A percentile compares a stretch with the other conserved stretches of the same genome.
These are phyloP conservation scores for Lunularia cruciata DNA, from an alignment of 225 moss, liverwort and hornwort genomes.

Conservation along the genomic window DNA sequence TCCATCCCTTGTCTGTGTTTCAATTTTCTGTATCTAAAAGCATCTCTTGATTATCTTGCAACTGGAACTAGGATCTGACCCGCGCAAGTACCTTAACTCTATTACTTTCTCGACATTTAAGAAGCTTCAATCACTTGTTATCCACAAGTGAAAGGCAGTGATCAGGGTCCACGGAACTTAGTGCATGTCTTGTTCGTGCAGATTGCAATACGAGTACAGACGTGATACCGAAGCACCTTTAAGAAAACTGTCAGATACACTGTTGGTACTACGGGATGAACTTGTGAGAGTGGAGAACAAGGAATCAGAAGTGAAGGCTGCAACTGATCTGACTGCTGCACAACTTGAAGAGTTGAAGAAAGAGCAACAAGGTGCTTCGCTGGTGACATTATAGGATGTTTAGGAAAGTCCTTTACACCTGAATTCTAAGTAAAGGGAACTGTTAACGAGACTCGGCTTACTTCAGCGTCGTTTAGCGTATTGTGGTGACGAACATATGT, in stretches of 20 bases:
- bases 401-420: no score
- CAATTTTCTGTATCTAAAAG: no score
- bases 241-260: constrained; percentile 61
- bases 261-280: constrained; percentile 57
- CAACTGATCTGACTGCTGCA: constrained; percentile 68
- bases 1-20: background rate
- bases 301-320: constrained; percentile 66
- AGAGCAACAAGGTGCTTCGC: constrained; percentile 51
- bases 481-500: background rate
- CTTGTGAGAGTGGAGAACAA: constrained; percentile 67
- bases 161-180: background rate
- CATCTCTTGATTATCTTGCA: no score
- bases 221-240: constrained; percentile 87
- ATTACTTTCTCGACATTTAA: no score
- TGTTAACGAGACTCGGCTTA: background rate
- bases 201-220: constrained; percentile 91
- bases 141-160: background rate
- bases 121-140: no score
- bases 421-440: no score
- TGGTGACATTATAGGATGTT: background rate
- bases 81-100: background rate
- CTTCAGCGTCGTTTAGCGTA: background rate
- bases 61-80: no score
- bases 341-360: constrained; percentile 77
- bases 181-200: constrained; percentile 24